A percentile compares a stretch with the other conserved stretches of the same genome.
These are phyloP conservation scores for Colletotrichum sp. DNA, from an alignment of 2,329 filamentous ascomycete species.

Conservation along the genomic window DNA sequence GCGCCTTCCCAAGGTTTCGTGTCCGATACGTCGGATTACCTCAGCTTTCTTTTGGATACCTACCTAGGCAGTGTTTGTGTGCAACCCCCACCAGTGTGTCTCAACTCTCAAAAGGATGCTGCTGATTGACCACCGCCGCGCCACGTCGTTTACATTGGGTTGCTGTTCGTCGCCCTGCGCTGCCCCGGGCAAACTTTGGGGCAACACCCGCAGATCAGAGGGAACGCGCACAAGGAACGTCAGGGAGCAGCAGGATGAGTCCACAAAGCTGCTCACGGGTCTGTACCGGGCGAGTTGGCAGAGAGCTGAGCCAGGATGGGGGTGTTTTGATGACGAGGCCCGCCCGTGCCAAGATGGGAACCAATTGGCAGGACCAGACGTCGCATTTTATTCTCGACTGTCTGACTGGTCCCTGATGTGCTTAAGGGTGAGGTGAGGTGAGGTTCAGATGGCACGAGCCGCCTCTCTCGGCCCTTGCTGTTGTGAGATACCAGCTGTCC, in stretches of 20 bases:
- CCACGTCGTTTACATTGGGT: not conserved
- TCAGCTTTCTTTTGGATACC: not conserved
- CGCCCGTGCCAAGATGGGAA: slow-evolving; percentile 7
- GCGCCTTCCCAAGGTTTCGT: not conserved
- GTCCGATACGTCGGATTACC: not conserved
- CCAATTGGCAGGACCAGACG: not conserved
- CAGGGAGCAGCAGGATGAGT: not conserved
- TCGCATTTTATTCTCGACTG: not conserved
- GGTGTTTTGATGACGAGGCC: slow-evolving; percentile 19
- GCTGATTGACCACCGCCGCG: not conserved
- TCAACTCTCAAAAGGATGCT: not conserved
- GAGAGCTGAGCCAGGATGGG: slow-evolving; percentile 6
- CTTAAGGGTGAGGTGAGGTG: not conserved
- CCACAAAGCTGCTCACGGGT: not conserved
- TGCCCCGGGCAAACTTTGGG: not conserved
- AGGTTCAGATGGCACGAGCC: slow-evolving; percentile 20
- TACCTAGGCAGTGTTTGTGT: not conserved
- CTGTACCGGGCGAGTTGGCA: not conserved
- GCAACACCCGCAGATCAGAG: not conserved
- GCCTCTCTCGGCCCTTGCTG: slow-evolving; percentile 13
- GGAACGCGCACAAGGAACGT: not conserved
- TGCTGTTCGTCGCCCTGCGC: not conserved
- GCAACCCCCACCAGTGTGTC: not conserved
- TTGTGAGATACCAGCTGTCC: not conserved
- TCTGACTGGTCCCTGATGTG: not conserved